phyloP scores from a whole-genome alignment of 176 grass and related monocot genomes.

The Oryza brachyantha region DNA sequence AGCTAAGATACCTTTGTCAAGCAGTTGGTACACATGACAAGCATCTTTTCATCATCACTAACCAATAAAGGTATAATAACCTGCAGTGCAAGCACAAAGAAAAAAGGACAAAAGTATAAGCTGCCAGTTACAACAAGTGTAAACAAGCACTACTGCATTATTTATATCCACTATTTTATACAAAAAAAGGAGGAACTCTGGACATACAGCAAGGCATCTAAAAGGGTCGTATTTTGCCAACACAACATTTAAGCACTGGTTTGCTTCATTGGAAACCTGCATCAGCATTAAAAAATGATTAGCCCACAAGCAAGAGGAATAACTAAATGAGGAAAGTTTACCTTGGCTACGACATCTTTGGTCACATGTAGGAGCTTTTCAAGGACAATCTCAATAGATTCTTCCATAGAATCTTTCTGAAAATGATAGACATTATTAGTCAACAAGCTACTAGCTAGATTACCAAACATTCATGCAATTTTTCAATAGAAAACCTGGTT shows the following conservation, averaged over 20 bases:
- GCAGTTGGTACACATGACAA: slow-evolving; percentile 81
- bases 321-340: slow-evolving; percentile 22
- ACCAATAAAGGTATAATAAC: slow-evolving; percentile 79
- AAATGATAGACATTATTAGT: slow-evolving; percentile 32
- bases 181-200: slow-evolving; percentile 7
- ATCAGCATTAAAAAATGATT: slow-evolving; percentile 31
- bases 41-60: slow-evolving; percentile 80
- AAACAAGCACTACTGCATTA: slow-evolving; percentile 1
- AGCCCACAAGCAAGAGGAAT: neutral
- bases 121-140: slow-evolving; percentile 28
- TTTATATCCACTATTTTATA: neutral
- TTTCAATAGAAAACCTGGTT: slow-evolving; percentile 66
- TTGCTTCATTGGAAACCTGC: slow-evolving; percentile 86
- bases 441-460: slow-evolving; percentile 4
- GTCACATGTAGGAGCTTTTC: slow-evolving; percentile 76
- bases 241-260: slow-evolving; percentile 61
- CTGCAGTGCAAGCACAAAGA: slow-evolving; percentile 43
- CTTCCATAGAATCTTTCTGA: slow-evolving; percentile 77
- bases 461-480: slow-evolving; percentile 9
- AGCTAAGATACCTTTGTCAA: slow-evolving; percentile 79
- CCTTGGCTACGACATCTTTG: slow-evolving; percentile 69
- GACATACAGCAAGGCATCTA: slow-evolving; percentile 77
- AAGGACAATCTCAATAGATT: slow-evolving; percentile 86
- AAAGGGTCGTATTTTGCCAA: slow-evolving; percentile 75
- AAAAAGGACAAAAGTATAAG: slow-evolving; percentile 10